Evolutionary conservation across 2,329 filamentous ascomycete species (phyloP).

Genomic region (Aspergillus quadricinctus): DNA sequence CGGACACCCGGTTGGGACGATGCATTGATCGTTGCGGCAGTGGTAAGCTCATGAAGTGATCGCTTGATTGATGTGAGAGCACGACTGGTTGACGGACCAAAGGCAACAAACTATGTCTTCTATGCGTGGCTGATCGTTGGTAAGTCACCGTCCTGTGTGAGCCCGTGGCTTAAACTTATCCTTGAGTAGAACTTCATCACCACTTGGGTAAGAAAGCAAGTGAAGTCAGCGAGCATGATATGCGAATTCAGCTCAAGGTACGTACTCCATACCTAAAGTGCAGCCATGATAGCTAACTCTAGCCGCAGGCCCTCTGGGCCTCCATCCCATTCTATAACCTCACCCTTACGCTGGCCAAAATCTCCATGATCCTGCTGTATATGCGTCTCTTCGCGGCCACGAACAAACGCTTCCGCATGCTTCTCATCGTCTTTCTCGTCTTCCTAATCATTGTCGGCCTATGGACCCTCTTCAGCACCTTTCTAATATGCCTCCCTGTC

Average conservation of each 20-base stretch:
- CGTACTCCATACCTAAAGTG: background rate
- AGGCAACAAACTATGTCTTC: conserved; percentile 1
- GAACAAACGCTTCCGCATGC: conserved; percentile 17
- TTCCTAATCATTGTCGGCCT: conserved; percentile 20
- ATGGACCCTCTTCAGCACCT: conserved; percentile 25
- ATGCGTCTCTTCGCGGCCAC: conserved; percentile 26
- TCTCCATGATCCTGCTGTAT: conserved; percentile 30
- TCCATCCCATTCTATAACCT: conserved; percentile 34
- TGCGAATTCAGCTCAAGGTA: conserved; percentile 21
- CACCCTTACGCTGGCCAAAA: conserved; percentile 27
- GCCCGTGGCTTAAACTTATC: background rate
- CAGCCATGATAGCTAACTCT: background rate
- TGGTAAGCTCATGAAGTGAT: conserved; percentile 10
- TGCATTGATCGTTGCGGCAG: conserved; percentile 17
- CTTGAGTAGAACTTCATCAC: conserved; percentile 16
- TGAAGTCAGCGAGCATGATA: conserved; percentile 1
- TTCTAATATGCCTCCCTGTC: conserved; percentile 26
- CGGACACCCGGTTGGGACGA: conserved; percentile 26
- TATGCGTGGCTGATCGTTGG: conserved; percentile 12
- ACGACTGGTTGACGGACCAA: conserved; percentile 7
- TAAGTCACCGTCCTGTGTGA: background rate
- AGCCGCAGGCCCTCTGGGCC: conserved; percentile 24
- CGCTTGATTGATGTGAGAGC: background rate
- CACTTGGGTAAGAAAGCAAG: conserved; percentile 16
- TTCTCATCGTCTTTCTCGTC: conserved; percentile 13